Conservation (phyloP, 2,329 filamentous ascomycete genomes). For the Capronia americana region DNA sequence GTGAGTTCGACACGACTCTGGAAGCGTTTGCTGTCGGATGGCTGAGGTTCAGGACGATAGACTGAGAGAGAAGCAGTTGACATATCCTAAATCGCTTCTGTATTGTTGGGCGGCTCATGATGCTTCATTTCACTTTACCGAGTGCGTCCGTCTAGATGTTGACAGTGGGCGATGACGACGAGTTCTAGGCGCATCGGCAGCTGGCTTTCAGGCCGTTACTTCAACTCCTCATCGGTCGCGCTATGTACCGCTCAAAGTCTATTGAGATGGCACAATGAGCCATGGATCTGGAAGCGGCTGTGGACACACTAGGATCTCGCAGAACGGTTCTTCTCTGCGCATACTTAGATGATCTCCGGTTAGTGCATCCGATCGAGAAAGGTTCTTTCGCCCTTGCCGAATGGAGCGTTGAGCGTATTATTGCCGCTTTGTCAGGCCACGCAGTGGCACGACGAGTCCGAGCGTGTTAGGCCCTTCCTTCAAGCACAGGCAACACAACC, state of each 20-base stretch:
- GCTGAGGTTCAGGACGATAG: neutral
- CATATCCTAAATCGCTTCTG: neutral
- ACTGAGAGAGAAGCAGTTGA: neutral
- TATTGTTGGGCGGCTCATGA: neutral
- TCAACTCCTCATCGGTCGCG: neutral
- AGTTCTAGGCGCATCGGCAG: neutral
- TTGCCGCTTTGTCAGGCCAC: constrained; percentile 26
- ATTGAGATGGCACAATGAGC: neutral
- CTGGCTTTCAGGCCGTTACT: neutral
- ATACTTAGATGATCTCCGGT: neutral
- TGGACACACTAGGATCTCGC: neutral
- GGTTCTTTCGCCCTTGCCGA: neutral
- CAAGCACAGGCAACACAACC: neutral
- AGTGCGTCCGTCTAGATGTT: neutral
- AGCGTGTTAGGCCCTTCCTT: neutral
- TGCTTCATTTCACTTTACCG: neutral
- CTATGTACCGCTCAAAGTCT: neutral
- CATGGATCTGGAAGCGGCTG: neutral
- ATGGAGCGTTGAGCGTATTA: constrained; percentile 17
- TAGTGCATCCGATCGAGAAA: neutral
- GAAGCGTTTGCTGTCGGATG: neutral
- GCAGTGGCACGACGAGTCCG: constrained; percentile 24
- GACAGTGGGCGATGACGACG: neutral
- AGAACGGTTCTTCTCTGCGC: neutral
- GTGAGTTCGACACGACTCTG: too few species aligned